Conservation (phyloP, 2,329 filamentous ascomycete genomes). For the Dothidotthia symphoricarpi region DNA sequence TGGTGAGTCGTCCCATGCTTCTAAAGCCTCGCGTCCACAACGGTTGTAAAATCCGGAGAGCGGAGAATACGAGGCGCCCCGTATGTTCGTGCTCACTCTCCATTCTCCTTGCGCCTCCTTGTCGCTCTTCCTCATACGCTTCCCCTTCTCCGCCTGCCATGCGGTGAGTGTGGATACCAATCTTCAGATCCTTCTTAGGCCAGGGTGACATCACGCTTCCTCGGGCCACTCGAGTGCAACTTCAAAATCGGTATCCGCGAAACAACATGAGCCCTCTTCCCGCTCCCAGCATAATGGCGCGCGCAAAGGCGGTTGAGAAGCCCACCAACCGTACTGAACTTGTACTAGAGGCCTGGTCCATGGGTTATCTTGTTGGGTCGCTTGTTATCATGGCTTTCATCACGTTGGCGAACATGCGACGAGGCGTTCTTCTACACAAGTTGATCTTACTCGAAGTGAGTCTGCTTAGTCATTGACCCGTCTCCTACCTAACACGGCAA, state of each 20-base stretch:
- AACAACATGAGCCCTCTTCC: conserved; percentile 21
- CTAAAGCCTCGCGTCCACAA: conserved; percentile 12
- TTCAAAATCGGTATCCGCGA: conserved; percentile 13
- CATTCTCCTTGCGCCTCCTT: conserved; percentile 1
- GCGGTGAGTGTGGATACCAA: conserved; percentile 13
- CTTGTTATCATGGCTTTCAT: conserved; percentile 51
- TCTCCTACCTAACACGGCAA: conserved; percentile 9
- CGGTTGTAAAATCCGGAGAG: conserved; percentile 34
- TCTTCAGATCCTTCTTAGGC: conserved; percentile 1
- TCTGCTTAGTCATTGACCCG: neutral
- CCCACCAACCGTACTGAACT: conserved; percentile 35
- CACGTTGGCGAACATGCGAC: conserved; percentile 51
- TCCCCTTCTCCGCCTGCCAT: conserved; percentile 14
- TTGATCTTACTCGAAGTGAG: conserved; percentile 51
- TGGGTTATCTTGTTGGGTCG: conserved; percentile 43
- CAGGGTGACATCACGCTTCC: conserved; percentile 24
- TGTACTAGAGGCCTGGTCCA: conserved; percentile 43
- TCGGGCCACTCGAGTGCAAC: conserved; percentile 10
- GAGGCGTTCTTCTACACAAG: conserved; percentile 50
- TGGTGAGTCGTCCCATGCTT: too few species aligned
- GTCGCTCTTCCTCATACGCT: neutral
- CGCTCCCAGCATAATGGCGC: conserved; percentile 9
- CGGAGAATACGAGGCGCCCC: conserved; percentile 18
- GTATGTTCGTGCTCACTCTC: conserved; percentile 8
- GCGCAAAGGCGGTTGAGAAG: conserved; percentile 25